Evolutionary conservation across 768 basidiomycete genomes (phyloP).

Genomic region (Suillus sp.): DNA sequence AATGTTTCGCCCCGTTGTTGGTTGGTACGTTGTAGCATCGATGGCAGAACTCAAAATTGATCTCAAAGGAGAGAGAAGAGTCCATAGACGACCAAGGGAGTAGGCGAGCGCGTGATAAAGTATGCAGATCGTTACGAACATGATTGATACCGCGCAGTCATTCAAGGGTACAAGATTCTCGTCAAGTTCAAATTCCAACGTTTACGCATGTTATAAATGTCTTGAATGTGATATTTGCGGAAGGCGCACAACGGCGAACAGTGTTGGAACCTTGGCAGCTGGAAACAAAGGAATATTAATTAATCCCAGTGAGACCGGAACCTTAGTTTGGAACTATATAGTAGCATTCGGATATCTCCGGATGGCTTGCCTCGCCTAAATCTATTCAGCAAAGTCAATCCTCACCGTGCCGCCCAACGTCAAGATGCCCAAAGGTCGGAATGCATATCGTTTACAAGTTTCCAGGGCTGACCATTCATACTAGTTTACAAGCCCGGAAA

Average conservation of each 20-base stretch:
- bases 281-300: neutral
- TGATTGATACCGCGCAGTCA: neutral
- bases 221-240: neutral
- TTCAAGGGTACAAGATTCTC: neutral
- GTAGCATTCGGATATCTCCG: slow-evolving; percentile 34
- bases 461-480: slow-evolving; percentile 20
- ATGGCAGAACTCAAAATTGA: neutral
- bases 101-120: slow-evolving; percentile 5
- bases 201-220: neutral
- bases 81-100: neutral
- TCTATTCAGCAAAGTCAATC: slow-evolving; percentile 24
- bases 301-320: slow-evolving; percentile 9
- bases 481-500: slow-evolving; percentile 95
- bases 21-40: neutral
- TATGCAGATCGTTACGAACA: neutral
- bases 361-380: slow-evolving; percentile 34
- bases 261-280: neutral
- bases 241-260: neutral
- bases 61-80: neutral
- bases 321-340: slow-evolving; percentile 28
- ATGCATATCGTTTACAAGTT: neutral
- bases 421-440: slow-evolving; percentile 47
- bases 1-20: neutral
- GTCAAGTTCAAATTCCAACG: neutral
- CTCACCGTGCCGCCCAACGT: slow-evolving; percentile 34